Evolutionary conservation across 1,139 yeast genomes (phyloP).

Genomic region (Candida glucosophila): DNA sequence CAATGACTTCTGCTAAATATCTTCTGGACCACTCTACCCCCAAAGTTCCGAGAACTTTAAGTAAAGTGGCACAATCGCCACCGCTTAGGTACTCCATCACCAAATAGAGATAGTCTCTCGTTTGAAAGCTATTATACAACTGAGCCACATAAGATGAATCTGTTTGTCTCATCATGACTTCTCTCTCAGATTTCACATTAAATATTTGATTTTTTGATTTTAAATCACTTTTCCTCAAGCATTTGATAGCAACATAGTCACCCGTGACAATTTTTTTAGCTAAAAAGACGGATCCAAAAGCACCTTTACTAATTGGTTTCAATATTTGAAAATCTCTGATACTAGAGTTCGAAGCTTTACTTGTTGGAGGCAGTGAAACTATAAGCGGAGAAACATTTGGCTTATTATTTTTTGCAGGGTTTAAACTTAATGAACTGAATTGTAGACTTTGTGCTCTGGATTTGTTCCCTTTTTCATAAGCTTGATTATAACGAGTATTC

Average conservation of each 20-base stretch:
- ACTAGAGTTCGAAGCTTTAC: conserved; percentile 52
- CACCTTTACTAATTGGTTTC: conserved; percentile 94
- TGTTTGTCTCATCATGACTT: conserved; percentile 94
- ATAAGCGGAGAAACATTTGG: conserved; percentile 79
- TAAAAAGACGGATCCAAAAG: conserved; percentile 90
- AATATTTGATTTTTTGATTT: conserved; percentile 93
- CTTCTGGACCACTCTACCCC: conserved; percentile 84
- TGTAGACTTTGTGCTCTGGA: conserved; percentile 3
- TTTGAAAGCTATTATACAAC: conserved; percentile 82
- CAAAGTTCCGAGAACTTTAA: conserved; percentile 71
- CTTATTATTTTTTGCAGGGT: conserved; percentile 21
- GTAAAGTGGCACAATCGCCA: conserved; percentile 87
- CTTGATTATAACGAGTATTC: conserved; percentile 1
- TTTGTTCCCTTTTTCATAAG: not conserved
- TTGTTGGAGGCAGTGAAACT: conserved; percentile 47
- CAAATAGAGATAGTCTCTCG: conserved; percentile 73
- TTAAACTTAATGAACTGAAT: conserved; percentile 5
- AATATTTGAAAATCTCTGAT: conserved; percentile 84
- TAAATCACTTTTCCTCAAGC: conserved; percentile 92
- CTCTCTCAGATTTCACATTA: conserved; percentile 90
- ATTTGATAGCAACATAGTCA: conserved; percentile 92
- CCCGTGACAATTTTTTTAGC: conserved; percentile 82
- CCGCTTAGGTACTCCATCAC: conserved; percentile 97
- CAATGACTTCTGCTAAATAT: conserved; percentile 83
- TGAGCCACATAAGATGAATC: conserved; percentile 93